Evolutionary conservation across 768 basidiomycete species (phyloP), one percentile per base, ranked within the genome.

Genomic region (Gloeostereum incarnatum): DNA sequence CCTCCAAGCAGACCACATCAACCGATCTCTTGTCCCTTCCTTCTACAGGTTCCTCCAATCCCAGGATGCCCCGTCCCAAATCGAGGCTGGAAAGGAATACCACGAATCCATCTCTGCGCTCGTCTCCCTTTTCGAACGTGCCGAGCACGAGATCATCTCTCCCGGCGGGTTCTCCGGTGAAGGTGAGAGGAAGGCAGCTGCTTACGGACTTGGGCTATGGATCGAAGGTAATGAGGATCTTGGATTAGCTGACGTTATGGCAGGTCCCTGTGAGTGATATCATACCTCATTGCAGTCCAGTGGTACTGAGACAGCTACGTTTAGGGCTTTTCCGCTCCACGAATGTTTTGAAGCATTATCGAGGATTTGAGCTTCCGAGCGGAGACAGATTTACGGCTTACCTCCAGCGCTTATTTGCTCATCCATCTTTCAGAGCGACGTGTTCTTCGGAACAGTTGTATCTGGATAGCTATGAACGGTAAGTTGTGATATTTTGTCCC

Each of bases 31-130:
- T 27, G 66, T 87, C 3, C 82, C 84, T 5, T 67, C 78, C 0
- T 87, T 86, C 56, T 85, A 85, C 49, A 73, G 81, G 20, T 84
- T 68, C 47, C 66, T 87, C 20, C 82, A 86, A 59, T 77, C 81
- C 0, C 83, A 82, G 55, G 74, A 75, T 5, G 38, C 51, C 6
- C 56, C 55, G 3, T 63, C 71, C 1, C 81, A 84, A 51, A 65
- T 69, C 32, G 57, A 65, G 14, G 54, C 50, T 2, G 74, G 66
- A 2, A 69, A 65, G 38, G 81, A 81, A 14, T 79, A 81, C 43
- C 59, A 60, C 25, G 55, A 56, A 0, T 66, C 73, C 1, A 51
- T 86, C 9, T 68, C 71, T 17, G 50, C 50, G 1, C 70, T 86
- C 23, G 64, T 76, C 0, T 45, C 38, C 1, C 61, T 81, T 6